Conservation (phyloP, 495 filamentous ascomycete species). For the Penicillium samsonianum region DNA sequence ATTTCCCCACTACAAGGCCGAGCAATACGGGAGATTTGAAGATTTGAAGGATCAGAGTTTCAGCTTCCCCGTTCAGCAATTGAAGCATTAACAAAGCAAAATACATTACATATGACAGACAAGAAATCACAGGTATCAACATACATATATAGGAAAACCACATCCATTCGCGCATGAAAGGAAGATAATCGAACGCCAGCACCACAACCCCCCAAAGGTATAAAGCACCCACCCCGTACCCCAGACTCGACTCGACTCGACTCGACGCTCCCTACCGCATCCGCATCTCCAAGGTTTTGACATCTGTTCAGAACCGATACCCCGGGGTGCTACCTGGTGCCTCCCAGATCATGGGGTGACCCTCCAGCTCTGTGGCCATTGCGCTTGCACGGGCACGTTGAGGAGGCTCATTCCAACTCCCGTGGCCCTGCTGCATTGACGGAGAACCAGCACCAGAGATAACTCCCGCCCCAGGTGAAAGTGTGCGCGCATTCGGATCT, state of each 20-base stretch:
- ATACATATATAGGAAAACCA: not conserved
- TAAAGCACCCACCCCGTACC: too few relatives aligned
- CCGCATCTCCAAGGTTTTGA: not conserved
- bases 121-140: not conserved
- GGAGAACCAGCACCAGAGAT: not conserved
- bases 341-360: constrained; percentile 5
- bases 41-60: too few relatives aligned
- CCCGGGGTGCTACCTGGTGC: constrained; percentile 2
- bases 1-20: too few relatives aligned
- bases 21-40: too few relatives aligned
- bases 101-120: not conserved
- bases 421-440: constrained; percentile 18
- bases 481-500: constrained; percentile 17
- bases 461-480: constrained; percentile 13
- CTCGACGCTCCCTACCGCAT: not conserved
- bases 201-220: not conserved
- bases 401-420: constrained; percentile 31
- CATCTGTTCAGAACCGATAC: not conserved
- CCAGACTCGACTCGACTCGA: not conserved
- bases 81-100: not conserved
- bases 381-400: not conserved
- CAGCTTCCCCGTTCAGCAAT: too few relatives aligned
- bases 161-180: not conserved
- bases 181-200: not conserved
- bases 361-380: constrained; percentile 34